These are phyloP conservation scores for Entelexis sorbosivorans DNA, from an alignment of 1,139 yeast genomes.

Conservation along the genomic window DNA sequence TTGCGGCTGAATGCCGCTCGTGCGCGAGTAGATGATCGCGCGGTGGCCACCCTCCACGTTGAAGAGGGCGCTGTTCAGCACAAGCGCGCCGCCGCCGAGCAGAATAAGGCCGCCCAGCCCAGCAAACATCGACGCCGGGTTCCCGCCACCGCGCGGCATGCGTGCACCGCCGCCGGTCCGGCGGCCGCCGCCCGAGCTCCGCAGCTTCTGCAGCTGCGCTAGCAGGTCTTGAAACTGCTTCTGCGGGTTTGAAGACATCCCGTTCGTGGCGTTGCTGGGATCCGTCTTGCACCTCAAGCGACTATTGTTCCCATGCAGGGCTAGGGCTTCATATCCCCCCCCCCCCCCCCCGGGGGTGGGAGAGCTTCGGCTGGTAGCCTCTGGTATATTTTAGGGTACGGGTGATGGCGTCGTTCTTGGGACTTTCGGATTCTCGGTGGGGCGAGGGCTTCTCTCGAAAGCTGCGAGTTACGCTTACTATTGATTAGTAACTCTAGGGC, in stretches of 20 bases:
- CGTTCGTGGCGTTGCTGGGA: slow-evolving; percentile 5
- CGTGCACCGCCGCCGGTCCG: slow-evolving; percentile 34
- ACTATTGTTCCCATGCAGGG: slow-evolving; percentile 2
- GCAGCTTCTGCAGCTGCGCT: slow-evolving; percentile 41
- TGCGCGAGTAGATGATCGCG: slow-evolving; percentile 83
- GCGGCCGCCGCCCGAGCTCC: slow-evolving; percentile 26
- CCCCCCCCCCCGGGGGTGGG: too few species aligned
- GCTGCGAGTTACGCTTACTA: too few species aligned
- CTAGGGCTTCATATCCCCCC: neutral
- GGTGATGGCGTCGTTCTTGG: too few species aligned
- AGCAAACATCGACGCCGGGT: slow-evolving; percentile 35
- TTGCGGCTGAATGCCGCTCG: slow-evolving; percentile 74
- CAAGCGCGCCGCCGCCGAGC: slow-evolving; percentile 59
- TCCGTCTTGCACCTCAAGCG: neutral
- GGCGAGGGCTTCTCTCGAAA: too few species aligned
- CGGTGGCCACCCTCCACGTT: slow-evolving; percentile 99
- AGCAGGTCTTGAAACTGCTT: slow-evolving; percentile 22
- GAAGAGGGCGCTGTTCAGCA: slow-evolving; percentile 67
- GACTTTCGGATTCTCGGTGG: too few species aligned
- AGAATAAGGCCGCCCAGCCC: slow-evolving; percentile 70
- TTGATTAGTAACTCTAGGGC: neutral
- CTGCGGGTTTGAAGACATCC: slow-evolving; percentile 17
- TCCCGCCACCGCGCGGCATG: slow-evolving; percentile 30
- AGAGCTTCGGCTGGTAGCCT: too few species aligned
- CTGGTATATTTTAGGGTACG: too few species aligned